Evolutionary conservation across 2,329 filamentous ascomycete genomes (phyloP).

Genomic region (Dactylellina sp.): DNA sequence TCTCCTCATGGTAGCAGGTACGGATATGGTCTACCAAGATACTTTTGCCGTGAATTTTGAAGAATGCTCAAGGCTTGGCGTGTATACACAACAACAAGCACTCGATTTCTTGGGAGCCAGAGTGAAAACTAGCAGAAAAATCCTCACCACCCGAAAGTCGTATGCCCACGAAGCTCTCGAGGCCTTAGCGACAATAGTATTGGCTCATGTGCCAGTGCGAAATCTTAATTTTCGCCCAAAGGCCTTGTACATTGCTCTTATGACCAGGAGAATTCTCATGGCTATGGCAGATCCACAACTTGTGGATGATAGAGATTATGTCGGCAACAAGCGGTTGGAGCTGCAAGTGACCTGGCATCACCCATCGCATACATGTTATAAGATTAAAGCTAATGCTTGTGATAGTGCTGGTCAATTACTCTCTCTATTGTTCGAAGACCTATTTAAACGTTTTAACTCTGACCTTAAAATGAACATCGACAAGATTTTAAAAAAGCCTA

Average conservation of each 20-base stretch:
- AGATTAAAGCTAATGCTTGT: neutral
- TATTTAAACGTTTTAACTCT: constrained; percentile 94
- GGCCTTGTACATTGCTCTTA: constrained; percentile 93
- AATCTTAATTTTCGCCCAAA: constrained; percentile 97
- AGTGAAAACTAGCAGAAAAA: constrained; percentile 84
- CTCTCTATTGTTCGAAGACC: constrained; percentile 92
- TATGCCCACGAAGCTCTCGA: constrained; percentile 90
- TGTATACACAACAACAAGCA: constrained; percentile 94
- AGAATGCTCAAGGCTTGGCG: constrained; percentile 82
- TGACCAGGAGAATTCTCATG: constrained; percentile 96
- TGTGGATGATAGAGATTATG: constrained; percentile 96
- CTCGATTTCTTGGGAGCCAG: constrained; percentile 89
- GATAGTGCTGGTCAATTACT: constrained; percentile 83
- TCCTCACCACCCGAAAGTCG: constrained; percentile 65
- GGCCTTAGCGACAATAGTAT: constrained; percentile 89
- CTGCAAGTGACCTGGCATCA: constrained; percentile 65
- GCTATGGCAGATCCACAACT: constrained; percentile 87
- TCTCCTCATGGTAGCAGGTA: constrained; percentile 86
- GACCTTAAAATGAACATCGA: constrained; percentile 94
- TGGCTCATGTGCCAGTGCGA: constrained; percentile 92
- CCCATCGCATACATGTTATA: neutral
- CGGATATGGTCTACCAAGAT: constrained; percentile 89
- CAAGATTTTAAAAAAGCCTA: constrained; percentile 93
- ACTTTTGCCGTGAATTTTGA: constrained; percentile 97
- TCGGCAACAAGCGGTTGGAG: constrained; percentile 96